Evolutionary conservation across 257 asterid species (phyloP).

Genomic region (Solanum ossicruentum): DNA sequence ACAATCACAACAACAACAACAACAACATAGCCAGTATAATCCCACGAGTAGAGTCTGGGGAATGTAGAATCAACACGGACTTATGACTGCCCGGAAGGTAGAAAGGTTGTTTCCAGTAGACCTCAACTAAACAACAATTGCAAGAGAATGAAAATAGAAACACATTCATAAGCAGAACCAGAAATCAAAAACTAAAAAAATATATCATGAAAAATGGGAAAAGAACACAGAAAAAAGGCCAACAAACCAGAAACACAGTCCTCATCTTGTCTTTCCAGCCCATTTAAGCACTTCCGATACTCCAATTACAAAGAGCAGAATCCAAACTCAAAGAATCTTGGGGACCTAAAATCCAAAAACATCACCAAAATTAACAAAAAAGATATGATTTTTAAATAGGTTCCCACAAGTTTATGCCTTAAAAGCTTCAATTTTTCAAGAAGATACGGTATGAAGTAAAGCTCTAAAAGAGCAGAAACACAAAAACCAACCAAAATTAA

Average conservation of each 20-base stretch:
- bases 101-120: background rate
- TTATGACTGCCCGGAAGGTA: background rate
- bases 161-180: background rate
- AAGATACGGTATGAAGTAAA: background rate
- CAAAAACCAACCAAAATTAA: background rate
- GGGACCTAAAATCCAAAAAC: background rate
- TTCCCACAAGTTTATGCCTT: background rate
- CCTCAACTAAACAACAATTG: background rate
- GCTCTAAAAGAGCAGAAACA: background rate
- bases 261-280: slow-evolving; percentile 35
- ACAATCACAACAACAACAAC: background rate
- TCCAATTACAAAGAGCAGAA: background rate
- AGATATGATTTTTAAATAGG: background rate
- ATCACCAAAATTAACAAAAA: background rate
- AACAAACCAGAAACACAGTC: slow-evolving; percentile 56
- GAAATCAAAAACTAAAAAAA: background rate
- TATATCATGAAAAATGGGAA: background rate
- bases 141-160: background rate
- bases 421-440: background rate
- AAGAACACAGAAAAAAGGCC: background rate
- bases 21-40: background rate
- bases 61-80: background rate
- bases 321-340: background rate
- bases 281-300: slow-evolving; percentile 17
- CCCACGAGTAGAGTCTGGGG: background rate